Base-by-base conservation (phyloP, 805 yeast species). In the Millerago galiae region DNA sequence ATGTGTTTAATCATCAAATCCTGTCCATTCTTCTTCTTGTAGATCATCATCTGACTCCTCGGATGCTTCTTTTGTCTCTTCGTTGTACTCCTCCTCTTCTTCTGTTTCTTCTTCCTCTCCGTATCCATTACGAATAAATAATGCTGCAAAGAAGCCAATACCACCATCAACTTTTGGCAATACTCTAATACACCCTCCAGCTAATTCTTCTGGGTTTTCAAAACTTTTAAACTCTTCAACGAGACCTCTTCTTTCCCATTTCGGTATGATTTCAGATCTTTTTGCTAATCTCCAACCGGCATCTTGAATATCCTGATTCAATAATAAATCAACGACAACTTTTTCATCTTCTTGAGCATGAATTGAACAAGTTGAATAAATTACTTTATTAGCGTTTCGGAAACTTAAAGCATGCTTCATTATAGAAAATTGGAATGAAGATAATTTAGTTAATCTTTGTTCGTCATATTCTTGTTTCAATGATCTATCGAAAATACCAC, bases 141-240 rank as follows among this genome's bases (percentile, higher is more conserved):
- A 81, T 1, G 90, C 98, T 0, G 97, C 98, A 63, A 93, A 93
- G 59, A 93, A 93, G 0, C 99, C 99, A 54, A 93, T 93, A n/a
- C 99, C 99, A 26, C 98, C 99, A 60, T 93, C 99, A 35, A 75
- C 83, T 47, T 78, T 81, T 1, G 97, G 96, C 34, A 80, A 64
- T 0, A 90, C 83, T 51, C 99, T 71, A 0, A 93, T 79, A 64
- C 97, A 90, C 0, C 93, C 91, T 1, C 81, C 88, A 1, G 96
- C 95, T 38, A 87, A 57, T 31, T 64, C 68, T 30, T 70, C 69
- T 16, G 81, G 75, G 34, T 68, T 64, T 12, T 58, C 63, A 9
- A 73, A 71, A 7, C 75, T 62, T 21, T 67, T 30, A 50, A 90
- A 89, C 56, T 84, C 95, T 45, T 75, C 75, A 8, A 62, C 68